phyloP scores from a whole-genome alignment of 2,329 filamentous ascomycete species.

The Celoporthe dispersa region DNA sequence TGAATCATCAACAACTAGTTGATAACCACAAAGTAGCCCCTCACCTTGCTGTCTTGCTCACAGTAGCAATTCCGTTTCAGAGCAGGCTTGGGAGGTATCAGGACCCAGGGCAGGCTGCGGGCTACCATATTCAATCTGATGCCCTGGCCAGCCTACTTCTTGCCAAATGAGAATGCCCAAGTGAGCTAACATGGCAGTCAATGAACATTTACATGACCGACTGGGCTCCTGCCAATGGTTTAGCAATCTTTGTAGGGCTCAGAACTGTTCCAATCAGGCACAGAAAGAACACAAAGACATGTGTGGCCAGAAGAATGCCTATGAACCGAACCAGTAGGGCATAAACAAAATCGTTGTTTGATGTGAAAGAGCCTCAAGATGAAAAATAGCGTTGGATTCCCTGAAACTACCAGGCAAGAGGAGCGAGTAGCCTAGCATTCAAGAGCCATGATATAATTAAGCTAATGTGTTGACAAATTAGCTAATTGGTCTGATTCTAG shows the following conservation, averaged over 20 bases:
- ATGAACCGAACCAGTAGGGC: neutral
- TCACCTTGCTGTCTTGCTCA: neutral
- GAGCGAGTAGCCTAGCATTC: neutral
- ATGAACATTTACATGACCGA: neutral
- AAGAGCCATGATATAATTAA: neutral
- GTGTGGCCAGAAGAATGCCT: neutral
- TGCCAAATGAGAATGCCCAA: neutral
- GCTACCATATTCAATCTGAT: neutral
- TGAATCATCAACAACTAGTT: neutral
- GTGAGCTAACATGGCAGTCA: neutral
- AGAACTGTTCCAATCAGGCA: neutral
- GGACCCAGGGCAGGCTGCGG: neutral
- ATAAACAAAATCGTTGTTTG: neutral
- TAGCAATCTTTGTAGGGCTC: neutral
- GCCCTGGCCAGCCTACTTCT: neutral
- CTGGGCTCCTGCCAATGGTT: neutral
- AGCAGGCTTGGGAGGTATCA: neutral
- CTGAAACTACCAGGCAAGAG: neutral
- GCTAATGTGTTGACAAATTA: neutral
- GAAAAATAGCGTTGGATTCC: neutral
- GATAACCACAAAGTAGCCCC: neutral
- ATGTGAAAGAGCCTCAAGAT: neutral
- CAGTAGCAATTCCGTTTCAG: neutral
- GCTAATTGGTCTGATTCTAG: neutral
- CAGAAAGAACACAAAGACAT: neutral